Base-by-base conservation (phyloP, 2,329 filamentous ascomycete species). In the Paraphaeosphaeria minitans region DNA sequence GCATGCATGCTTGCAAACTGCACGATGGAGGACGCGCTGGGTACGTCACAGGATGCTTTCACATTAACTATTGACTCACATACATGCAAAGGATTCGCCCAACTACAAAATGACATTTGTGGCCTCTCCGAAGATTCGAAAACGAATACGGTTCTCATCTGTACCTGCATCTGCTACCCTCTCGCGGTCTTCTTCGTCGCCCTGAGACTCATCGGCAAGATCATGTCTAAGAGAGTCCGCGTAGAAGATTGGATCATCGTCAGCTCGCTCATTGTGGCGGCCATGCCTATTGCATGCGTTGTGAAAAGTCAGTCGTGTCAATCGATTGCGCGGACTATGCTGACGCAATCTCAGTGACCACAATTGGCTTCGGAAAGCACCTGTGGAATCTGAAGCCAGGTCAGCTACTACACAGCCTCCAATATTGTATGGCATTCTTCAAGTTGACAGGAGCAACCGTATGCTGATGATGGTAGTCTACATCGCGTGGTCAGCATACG, bases 1-100 rank as follows among this genome's bases (percentile, higher is more conserved):
- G 61, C 58, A 22, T 72, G 69, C 51, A 55, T 72, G 60, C 66
- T 70, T 24, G 59, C 56, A 5, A 70, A 70, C n/a, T 70, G 69
- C 35, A 72, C 67, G 5, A 68, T 72, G 67, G 62, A 60, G 31
- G 69, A 70, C 24, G 58, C 61, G 1, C 46, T 67, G 19, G 60
- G 63, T 64, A 57, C 45, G 59, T n/a, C 24, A 37, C 19, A 19
- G 24, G 19, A 39, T 24, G 21, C 24, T 14, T 12, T 24, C 13
- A 50, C 12, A 37, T 14, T 10, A 21, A 9, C 37, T 22, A 31
- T 7, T 50, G 13, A n/a, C 29, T 50, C 8, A 35, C 8, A 35
- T 7, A n/a, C 9, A 3, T 22, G 10, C 22, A 39, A 12, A 51
- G 48, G 14, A 10, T 51, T 51, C 35, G 2, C 48, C 3, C 56